phyloP scores from a whole-genome alignment of 768 basidiomycete species.

The Leccinum barrowsii region DNA sequence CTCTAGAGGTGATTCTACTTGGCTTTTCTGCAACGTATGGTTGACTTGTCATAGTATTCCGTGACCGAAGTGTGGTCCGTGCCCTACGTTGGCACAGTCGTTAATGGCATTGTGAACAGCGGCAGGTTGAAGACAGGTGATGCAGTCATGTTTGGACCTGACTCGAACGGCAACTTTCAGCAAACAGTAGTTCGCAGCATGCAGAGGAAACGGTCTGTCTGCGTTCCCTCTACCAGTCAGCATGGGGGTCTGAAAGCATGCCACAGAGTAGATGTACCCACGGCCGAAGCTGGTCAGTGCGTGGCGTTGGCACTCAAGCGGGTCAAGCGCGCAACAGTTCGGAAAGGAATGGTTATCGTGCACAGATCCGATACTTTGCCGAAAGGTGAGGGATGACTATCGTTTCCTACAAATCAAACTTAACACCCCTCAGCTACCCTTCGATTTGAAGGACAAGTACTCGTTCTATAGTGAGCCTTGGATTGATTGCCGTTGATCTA shows the following conservation, averaged over 20 bases:
- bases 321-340: slow-evolving; percentile 70
- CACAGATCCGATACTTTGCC: slow-evolving; percentile 77
- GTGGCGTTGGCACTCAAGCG: slow-evolving; percentile 92
- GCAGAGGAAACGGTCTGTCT: slow-evolving; percentile 79
- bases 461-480: slow-evolving; percentile 81
- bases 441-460: slow-evolving; percentile 89
- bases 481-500: neutral
- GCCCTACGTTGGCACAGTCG: slow-evolving; percentile 81
- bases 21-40: neutral
- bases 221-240: slow-evolving; percentile 12
- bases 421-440: slow-evolving; percentile 52
- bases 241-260: slow-evolving; percentile 1
- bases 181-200: slow-evolving; percentile 83
- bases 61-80: slow-evolving; percentile 88
- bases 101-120: slow-evolving; percentile 79
- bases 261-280: slow-evolving; percentile 68
- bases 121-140: slow-evolving; percentile 79
- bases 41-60: slow-evolving; percentile 54
- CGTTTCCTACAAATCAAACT: neutral
- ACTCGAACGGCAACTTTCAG: slow-evolving; percentile 86
- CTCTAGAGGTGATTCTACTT: slow-evolving; percentile 57
- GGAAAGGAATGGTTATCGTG: slow-evolving; percentile 95
- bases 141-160: slow-evolving; percentile 81
- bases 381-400: slow-evolving; percentile 46
- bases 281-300: slow-evolving; percentile 93